Conservation (phyloP, 169 alveolate species). For the Condylostoma magnum region DNA sequence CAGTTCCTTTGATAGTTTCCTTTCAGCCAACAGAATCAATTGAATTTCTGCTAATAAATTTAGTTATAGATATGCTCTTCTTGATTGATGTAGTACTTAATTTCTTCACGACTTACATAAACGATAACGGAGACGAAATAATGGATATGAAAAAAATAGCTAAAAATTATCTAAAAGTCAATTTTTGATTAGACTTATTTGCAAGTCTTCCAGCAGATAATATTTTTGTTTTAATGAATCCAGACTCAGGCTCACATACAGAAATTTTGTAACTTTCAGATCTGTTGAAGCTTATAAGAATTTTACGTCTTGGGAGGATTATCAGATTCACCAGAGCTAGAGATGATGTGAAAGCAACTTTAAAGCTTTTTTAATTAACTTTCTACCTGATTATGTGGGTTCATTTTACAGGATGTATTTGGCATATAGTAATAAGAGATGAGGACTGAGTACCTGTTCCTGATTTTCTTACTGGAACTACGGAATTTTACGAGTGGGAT, state of each 20-base stretch:
- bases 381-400: slow-evolving; percentile 30
- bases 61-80: slow-evolving; percentile 33
- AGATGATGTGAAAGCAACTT: slow-evolving; percentile 28
- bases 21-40: slow-evolving; percentile 20
- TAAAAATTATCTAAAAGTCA: slow-evolving; percentile 21
- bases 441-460: slow-evolving; percentile 43
- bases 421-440: slow-evolving; percentile 35
- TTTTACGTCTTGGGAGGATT: slow-evolving; percentile 38
- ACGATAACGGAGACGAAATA: slow-evolving; percentile 48
- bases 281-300: slow-evolving; percentile 41
- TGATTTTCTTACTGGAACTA: slow-evolving; percentile 4
- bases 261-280: slow-evolving; percentile 24
- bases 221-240: neutral
- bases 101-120: slow-evolving; percentile 46
- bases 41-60: slow-evolving; percentile 9
- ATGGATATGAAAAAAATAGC: slow-evolving; percentile 31
- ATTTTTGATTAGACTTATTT: slow-evolving; percentile 40
- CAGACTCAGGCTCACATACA: neutral
- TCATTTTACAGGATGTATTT: slow-evolving; percentile 38
- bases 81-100: slow-evolving; percentile 36
- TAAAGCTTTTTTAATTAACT: slow-evolving; percentile 29
- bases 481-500: neutral
- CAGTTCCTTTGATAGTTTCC: slow-evolving; percentile 43
- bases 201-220: slow-evolving; percentile 45
- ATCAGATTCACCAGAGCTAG: slow-evolving; percentile 38